Percentiles rank a stretch among this genome's conserved stretches.
Conservation (phyloP, 495 filamentous ascomycete species). For the Lophiostoma macrostomum region DNA sequence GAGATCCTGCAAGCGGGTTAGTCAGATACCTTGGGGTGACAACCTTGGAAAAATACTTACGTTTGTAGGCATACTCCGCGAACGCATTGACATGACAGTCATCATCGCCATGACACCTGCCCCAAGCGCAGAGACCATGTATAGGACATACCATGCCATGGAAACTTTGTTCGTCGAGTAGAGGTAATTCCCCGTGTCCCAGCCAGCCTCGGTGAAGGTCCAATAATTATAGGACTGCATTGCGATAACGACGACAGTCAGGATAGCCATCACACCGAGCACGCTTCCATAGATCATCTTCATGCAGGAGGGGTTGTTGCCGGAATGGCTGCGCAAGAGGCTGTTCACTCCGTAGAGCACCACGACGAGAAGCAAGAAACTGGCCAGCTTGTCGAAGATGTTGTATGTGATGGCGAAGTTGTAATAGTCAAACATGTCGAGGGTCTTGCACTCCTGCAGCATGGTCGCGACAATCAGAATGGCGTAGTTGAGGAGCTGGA, state of each 20-base stretch:
- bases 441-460: constrained; percentile 12
- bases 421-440: not conserved
- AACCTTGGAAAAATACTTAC: not conserved
- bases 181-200: not conserved
- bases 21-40: not conserved
- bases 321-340: constrained; percentile 1
- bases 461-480: constrained; percentile 13
- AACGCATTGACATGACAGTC: constrained; percentile 5
- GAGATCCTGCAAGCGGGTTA: not conserved
- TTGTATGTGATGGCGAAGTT: constrained; percentile 2
- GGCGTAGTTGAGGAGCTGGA: not conserved
- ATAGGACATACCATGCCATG: constrained; percentile 1
- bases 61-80: not conserved
- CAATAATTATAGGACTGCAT: constrained; percentile 5
- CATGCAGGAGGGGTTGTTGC: not conserved
- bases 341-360: constrained; percentile 10
- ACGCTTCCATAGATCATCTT: constrained; percentile 5
- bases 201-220: not conserved
- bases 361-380: constrained; percentile 15
- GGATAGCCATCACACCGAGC: constrained; percentile 15
- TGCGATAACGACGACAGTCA: constrained; percentile 1
- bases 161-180: no score
- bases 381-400: constrained; percentile 13
- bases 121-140: not conserved
- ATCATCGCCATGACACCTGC: not conserved